These are phyloP conservation scores for Selaginella moellendorffii DNA, from an alignment of 75 land plant genomes.

Conservation along the genomic window DNA sequence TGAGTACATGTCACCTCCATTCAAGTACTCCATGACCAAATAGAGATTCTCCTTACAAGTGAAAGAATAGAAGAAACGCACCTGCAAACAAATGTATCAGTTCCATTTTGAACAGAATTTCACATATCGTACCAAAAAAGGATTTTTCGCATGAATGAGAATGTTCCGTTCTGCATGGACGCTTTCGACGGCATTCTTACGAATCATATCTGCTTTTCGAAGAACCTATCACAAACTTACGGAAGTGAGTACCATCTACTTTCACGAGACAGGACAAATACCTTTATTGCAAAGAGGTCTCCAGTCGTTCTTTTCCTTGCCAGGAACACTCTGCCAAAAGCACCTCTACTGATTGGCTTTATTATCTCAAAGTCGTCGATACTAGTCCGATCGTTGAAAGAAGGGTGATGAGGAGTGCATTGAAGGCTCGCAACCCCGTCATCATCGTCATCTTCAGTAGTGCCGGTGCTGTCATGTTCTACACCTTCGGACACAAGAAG, in stretches of 20 bases:
- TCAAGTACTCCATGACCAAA: conserved; percentile 98
- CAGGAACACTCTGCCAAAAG: conserved; percentile 95
- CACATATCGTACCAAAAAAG: conserved; percentile 71
- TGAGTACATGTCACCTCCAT: conserved; percentile 95
- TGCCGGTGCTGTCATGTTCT: conserved; percentile 47
- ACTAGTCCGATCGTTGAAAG: conserved; percentile 69
- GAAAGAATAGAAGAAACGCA: conserved; percentile 96
- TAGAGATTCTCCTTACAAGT: conserved; percentile 95
- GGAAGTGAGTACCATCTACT: too few relatives aligned
- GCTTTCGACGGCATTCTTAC: conserved; percentile 93
- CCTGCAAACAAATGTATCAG: conserved; percentile 27
- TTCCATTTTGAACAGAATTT: background rate
- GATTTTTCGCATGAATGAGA: conserved; percentile 83
- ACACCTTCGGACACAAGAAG: conserved; percentile 52
- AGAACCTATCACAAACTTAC: too few relatives aligned
- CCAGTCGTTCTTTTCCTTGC: conserved; percentile 95
- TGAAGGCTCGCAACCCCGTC: conserved; percentile 70
- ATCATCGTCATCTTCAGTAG: conserved; percentile 92
- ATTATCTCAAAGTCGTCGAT: conserved; percentile 98
- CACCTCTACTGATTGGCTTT: conserved; percentile 96
- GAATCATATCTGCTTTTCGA: conserved; percentile 87
- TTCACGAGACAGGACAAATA: too few relatives aligned
- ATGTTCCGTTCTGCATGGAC: conserved; percentile 92
- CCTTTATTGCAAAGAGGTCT: conserved; percentile 99
- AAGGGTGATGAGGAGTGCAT: conserved; percentile 65